Evolutionary conservation across 2,329 filamentous ascomycete genomes (phyloP).

Genomic region (Ascochyta rabiei): DNA sequence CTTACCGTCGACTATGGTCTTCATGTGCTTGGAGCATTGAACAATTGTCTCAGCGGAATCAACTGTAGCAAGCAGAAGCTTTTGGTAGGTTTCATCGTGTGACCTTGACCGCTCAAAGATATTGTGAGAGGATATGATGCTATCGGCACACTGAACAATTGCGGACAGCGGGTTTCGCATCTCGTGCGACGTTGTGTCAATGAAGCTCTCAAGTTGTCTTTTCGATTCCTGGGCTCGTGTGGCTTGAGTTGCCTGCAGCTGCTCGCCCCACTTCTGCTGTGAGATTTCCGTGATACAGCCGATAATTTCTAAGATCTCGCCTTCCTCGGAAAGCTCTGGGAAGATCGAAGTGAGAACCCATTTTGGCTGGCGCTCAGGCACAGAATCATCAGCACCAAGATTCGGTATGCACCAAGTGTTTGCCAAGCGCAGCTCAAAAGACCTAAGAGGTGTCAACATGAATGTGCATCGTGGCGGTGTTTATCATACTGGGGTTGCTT

Average conservation of each 20-base stretch:
- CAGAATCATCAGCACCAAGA: not conserved
- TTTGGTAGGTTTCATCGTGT: slow-evolving; percentile 19
- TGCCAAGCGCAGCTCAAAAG: slow-evolving; percentile 48
- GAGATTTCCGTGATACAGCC: slow-evolving; percentile 47
- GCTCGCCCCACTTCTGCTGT: slow-evolving; percentile 46
- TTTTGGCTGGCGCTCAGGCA: slow-evolving; percentile 25
- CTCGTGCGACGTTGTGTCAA: slow-evolving; percentile 47
- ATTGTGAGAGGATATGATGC: slow-evolving; percentile 24
- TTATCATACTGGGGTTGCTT: slow-evolving; percentile 24
- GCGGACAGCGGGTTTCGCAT: slow-evolving; percentile 53
- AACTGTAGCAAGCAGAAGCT: slow-evolving; percentile 25
- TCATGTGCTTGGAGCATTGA: slow-evolving; percentile 54
- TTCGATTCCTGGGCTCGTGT: slow-evolving; percentile 28
- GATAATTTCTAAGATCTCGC: slow-evolving; percentile 38
- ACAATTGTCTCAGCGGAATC: slow-evolving; percentile 53
- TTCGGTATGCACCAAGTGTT: slow-evolving; percentile 33
- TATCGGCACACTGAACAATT: slow-evolving; percentile 52
- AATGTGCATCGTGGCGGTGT: too few relatives aligned
- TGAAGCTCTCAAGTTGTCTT: slow-evolving; percentile 35
- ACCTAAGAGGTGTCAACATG: slow-evolving; percentile 10
- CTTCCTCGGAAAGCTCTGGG: slow-evolving; percentile 29
- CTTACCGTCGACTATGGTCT: slow-evolving; percentile 52
- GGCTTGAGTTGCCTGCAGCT: slow-evolving; percentile 36
- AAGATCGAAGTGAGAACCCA: slow-evolving; percentile 43
- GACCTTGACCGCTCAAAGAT: slow-evolving; percentile 8